Evolutionary conservation across 768 basidiomycete species (phyloP).

Genomic region (Pulveroboletus sp.): DNA sequence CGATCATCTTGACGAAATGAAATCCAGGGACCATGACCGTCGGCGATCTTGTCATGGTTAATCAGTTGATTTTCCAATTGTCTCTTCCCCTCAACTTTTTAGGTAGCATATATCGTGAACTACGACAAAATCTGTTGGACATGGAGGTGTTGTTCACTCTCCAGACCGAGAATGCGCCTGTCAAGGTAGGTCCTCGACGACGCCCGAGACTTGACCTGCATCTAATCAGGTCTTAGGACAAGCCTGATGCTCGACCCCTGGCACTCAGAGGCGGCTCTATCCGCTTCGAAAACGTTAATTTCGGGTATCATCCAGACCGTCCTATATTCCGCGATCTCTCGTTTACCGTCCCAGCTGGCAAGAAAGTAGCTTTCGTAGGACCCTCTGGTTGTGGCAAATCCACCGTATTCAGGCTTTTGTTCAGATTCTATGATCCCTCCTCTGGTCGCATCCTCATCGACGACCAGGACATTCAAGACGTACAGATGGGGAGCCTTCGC

Average conservation of each 20-base stretch:
- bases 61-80: conserved; percentile 96
- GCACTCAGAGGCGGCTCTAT: conserved; percentile 78
- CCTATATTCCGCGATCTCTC: conserved; percentile 86
- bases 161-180: conserved; percentile 72
- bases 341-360: conserved; percentile 91
- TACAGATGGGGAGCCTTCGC: conserved; percentile 72
- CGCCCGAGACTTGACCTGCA: not conserved
- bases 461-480: conserved; percentile 75
- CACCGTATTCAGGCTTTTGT: conserved; percentile 90
- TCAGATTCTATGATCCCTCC: conserved; percentile 87
- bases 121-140: conserved; percentile 92
- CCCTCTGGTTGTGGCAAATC: conserved; percentile 98
- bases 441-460: conserved; percentile 83
- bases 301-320: conserved; percentile 87
- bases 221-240: conserved; percentile 49
- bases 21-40: conserved; percentile 89
- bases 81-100: conserved; percentile 96
- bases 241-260: conserved; percentile 62
- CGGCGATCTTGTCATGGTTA: conserved; percentile 98
- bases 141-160: conserved; percentile 96
- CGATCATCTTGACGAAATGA: conserved; percentile 1
- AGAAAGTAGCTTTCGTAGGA: conserved; percentile 96
- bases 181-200: conserved; percentile 41
- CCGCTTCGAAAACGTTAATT: conserved; percentile 86
- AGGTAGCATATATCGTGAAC: conserved; percentile 94